A percentile compares a stretch with the other conserved stretches of the same genome.
Conservation (phyloP, 208 protist species). For the Herpetomonas tarakana region DNA sequence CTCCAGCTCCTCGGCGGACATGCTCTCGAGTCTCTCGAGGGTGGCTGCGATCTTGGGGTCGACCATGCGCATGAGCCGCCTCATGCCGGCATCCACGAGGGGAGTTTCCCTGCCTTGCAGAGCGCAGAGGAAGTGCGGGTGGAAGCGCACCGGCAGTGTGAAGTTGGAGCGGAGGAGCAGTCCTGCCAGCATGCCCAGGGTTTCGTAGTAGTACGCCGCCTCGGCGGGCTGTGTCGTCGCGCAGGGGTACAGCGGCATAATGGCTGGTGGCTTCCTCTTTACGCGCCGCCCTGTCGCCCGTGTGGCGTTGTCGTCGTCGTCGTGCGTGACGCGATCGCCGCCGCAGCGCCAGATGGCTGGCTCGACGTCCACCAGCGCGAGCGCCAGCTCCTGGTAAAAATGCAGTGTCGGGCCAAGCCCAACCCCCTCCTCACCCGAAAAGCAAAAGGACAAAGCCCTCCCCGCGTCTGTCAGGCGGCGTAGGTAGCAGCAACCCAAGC, state of each 20-base stretch:
- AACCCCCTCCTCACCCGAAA: slow-evolving; percentile 73
- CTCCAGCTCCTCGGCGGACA: slow-evolving; percentile 36
- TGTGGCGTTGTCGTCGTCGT: neutral
- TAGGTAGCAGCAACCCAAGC: slow-evolving; percentile 53
- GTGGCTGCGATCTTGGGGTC: slow-evolving; percentile 45
- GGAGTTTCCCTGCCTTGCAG: slow-evolving; percentile 35
- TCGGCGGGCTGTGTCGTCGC: slow-evolving; percentile 19
- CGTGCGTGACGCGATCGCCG: slow-evolving; percentile 18
- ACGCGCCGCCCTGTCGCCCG: no score
- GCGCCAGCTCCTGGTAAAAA: slow-evolving; percentile 66
- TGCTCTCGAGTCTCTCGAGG: slow-evolving; percentile 23
- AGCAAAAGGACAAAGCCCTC: slow-evolving; percentile 82
- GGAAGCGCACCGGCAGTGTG: slow-evolving; percentile 46
- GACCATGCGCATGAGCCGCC: slow-evolving; percentile 28
- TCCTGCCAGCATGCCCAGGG: slow-evolving; percentile 62
- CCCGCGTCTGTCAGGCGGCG: no score
- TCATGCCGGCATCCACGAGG: slow-evolving; percentile 1
- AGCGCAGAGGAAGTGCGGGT: slow-evolving; percentile 50
- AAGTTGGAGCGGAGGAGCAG: slow-evolving; percentile 56
- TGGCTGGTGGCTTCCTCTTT: no score
- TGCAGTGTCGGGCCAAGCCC: slow-evolving; percentile 77
- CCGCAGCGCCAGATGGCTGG: slow-evolving; percentile 56
- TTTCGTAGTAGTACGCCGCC: slow-evolving; percentile 51
- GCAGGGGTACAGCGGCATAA: slow-evolving; percentile 24
- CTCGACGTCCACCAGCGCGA: slow-evolving; percentile 28